Base-by-base conservation (phyloP, 2,329 filamentous ascomycete species). In the Apiospora hydei region DNA sequence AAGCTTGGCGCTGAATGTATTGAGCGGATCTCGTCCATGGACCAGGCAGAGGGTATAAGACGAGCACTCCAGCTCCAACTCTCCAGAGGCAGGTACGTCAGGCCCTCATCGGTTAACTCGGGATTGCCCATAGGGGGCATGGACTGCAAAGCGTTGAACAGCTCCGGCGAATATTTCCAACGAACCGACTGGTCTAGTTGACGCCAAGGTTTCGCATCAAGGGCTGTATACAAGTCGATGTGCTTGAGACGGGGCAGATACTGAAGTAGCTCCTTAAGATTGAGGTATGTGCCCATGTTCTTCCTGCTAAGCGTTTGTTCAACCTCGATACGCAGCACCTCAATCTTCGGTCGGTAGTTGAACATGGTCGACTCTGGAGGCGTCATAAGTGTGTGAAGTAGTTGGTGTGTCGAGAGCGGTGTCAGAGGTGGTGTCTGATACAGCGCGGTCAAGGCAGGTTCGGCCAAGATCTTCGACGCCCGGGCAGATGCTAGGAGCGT, bases 301-400 rank as follows among this genome's bases (percentile, higher is more conserved):
- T 76, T 80, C 61, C 71, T 74, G 41, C 66, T 72, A 14, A 79
- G 71, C 13, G 82, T 77, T 57, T 82, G 77, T 49, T 85, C 88
- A 14, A 92, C 90, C 77, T 96, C 91, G 67, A 97, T 84, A 72
- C 90, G 88, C 30, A 98, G 82, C 10, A 88, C 86, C 77, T 91
- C 89, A 69, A 96, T 87, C 83, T 95, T 97, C 75, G 86, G 86
- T 53, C 88, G 86, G 79, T 96, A 96, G 74, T 93, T 91, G 74
- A 89, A 87, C 2, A 81, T 79, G 1, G 88, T 87, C 2, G 82
- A 80, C 5, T 83, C 81, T 18, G 84, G 84, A 26, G 88, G 84
- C 41, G 77, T 64, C 47, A 72, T 74, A 21, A 81, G 69, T 2
- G 73, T 77, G 21, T 84, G n/a, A 82, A 81, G 75, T 83, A 83